Base-by-base conservation (phyloP, 2,329 filamentous ascomycete species). In the Fusarium circinatum region DNA sequence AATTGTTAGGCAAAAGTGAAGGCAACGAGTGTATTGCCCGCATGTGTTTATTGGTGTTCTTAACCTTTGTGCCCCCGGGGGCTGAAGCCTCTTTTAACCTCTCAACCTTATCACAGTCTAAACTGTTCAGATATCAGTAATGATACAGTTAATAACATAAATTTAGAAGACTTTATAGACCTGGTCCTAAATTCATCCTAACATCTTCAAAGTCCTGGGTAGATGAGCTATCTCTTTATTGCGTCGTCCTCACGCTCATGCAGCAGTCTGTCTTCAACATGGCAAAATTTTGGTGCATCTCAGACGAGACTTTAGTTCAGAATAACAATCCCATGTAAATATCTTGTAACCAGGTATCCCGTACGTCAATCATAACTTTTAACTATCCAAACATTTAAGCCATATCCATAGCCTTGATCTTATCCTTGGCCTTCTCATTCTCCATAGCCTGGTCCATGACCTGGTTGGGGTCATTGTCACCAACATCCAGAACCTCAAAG, bases 401-500 rank as follows among this genome's bases (percentile, higher is more conserved):
- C 64, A 74, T 75, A 26, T 75, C 72, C 7, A 52, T 42, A 38
- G 54, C 61, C 54, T 75, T 75, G 7, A 75, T 11, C 49, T 75
- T 70, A n/a, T 75, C 69, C 38, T 63, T 75, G 4, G 70, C 55
- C 38, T 20, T 75, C 15, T 75, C 72, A 41, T 62, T 42, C 39
- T 74, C 71, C 30, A 73, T 41, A 0, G 72, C 72, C 38, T 75
- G 56, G 24, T 39, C 60, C 72, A 75, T 75, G 9, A 73, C 69
- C 26, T 72, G 60, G 32, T 75, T 73, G 4, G 72, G 68, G 17
- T 75, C 73, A 4, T 75, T 62, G 15, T 75, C 73, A 39, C 73
- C 73, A 22, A 68, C 73, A 39, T 75, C 73, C 24, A 75, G 36
- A 8, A 75, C 72, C 56, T 73, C 72, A 38, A 71, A 66, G 30